A percentile compares a stretch with the other conserved stretches of the same genome.
These are phyloP conservation scores for baker's yeast (Saccharomyces cerevisiae) DNA, from an alignment of 805 yeast species.

Conservation along the genomic window DNA sequence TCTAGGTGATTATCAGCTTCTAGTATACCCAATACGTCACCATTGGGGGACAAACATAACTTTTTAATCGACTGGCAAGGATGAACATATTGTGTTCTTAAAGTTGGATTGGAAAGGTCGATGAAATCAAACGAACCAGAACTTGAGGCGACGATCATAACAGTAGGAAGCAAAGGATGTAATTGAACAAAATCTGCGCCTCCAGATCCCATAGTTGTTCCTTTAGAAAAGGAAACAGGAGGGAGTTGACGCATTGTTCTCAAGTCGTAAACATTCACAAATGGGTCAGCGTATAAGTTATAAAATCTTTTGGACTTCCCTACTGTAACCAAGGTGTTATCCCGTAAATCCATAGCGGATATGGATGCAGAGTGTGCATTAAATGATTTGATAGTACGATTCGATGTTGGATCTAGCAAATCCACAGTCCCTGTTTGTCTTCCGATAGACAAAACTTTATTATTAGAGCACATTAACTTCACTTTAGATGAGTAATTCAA, in stretches of 20 bases:
- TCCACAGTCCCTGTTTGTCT: slow-evolving; percentile 54
- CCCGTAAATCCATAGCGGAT: slow-evolving; percentile 57
- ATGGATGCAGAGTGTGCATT: slow-evolving; percentile 53
- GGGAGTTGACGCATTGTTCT: slow-evolving; percentile 61
- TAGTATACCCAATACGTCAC: slow-evolving; percentile 65
- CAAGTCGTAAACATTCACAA: slow-evolving; percentile 75
- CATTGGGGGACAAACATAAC: slow-evolving; percentile 41
- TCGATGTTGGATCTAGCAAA: slow-evolving; percentile 48
- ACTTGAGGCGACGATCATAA: slow-evolving; percentile 63
- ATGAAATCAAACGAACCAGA: slow-evolving; percentile 80
- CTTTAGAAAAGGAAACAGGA: slow-evolving; percentile 73
- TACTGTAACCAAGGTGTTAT: slow-evolving; percentile 64
- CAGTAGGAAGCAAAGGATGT: slow-evolving; percentile 80
- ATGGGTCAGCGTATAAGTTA: slow-evolving; percentile 57
- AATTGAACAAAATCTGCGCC: slow-evolving; percentile 80
- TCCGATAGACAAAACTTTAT: slow-evolving; percentile 52
- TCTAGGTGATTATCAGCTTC: slow-evolving; percentile 51
- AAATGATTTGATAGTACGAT: slow-evolving; percentile 44
- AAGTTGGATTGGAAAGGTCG: slow-evolving; percentile 72
- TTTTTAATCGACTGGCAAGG: slow-evolving; percentile 29
- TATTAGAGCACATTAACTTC: slow-evolving; percentile 41
- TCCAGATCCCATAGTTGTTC: slow-evolving; percentile 38
- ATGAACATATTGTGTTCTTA: slow-evolving; percentile 30
- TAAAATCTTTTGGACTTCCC: slow-evolving; percentile 68
- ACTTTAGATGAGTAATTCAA: slow-evolving; percentile 39